Base-by-base conservation (phyloP, 2,329 filamentous ascomycete species). In the Fusarium verrucosum region DNA sequence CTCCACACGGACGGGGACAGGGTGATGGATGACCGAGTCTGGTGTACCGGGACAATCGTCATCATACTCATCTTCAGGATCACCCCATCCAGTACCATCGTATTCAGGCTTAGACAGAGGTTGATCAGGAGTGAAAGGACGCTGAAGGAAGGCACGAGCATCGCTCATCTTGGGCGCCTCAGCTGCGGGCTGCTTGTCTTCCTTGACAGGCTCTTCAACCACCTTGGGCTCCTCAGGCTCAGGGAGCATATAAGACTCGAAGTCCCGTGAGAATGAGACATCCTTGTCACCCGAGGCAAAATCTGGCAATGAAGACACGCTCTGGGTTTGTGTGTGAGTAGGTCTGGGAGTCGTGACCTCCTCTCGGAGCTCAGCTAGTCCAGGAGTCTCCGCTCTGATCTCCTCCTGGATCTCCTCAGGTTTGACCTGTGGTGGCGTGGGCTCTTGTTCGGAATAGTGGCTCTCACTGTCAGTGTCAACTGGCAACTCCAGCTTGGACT, bases 21-120 rank as follows among this genome's bases (percentile, higher is more conserved):
- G 87, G 71, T 94, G 91, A 62, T 92, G 91, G 65, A 97, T 94
- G 20, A 98, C 94, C 8, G 94, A 98, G 45, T 93, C 91, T 14
- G 94, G 94, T 9, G 92, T 96, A 30, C 87, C 86, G 10, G 87
- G 87, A 62, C 90, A 61, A 37, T 56, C 88, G 1, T 86, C 79
- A 2, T 84, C 82, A 51, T 80, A 68, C 38, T 85, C 83, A 28
- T 84, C 80, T 19, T 79, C 78, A 20, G 82, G 80, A 35, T 85
- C 82, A 10, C 85, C 85, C 84, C 86, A 86, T 49, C 87, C 83
- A 54, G 86, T 80, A 56, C 89, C 84, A 70, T 89, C 82, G 72
- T 91, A 89, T 57, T 87, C 86, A 25, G 82, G 86, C 76, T 83
- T 91, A 35, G 85, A 83, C 13, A 84, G 72, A 11, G 72, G 74